Evolutionary conservation across 2,329 filamentous ascomycete genomes (phyloP).

Genomic region (Decorospora gaudefroyi): DNA sequence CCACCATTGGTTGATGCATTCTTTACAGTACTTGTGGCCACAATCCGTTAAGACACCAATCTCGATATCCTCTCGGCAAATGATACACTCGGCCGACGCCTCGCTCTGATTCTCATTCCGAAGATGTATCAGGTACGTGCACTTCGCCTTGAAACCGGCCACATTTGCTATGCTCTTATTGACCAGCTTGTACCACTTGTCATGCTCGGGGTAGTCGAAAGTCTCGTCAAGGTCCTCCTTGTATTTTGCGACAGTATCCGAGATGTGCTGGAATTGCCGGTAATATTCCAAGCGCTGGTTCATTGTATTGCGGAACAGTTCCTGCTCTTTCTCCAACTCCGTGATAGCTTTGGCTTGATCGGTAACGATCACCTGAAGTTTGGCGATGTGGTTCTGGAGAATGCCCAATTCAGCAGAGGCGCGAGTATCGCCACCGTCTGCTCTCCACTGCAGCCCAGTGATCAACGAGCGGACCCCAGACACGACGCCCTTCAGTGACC

Average conservation of each 20-base stretch:
- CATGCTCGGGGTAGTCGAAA: slow-evolving; percentile 57
- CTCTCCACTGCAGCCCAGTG: slow-evolving; percentile 63
- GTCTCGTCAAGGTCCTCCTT: slow-evolving; percentile 65
- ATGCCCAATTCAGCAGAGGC: slow-evolving; percentile 67
- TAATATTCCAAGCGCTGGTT: slow-evolving; percentile 90
- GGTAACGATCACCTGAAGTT: slow-evolving; percentile 59
- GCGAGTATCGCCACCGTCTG: slow-evolving; percentile 58
- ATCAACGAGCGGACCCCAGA: slow-evolving; percentile 69
- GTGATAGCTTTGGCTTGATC: slow-evolving; percentile 58
- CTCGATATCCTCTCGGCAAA: slow-evolving; percentile 78
- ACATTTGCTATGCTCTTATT: slow-evolving; percentile 62
- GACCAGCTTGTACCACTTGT: slow-evolving; percentile 53
- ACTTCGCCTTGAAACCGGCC: slow-evolving; percentile 68
- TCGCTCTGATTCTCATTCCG: slow-evolving; percentile 65
- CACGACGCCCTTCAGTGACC: slow-evolving; percentile 72
- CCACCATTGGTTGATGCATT: slow-evolving; percentile 83
- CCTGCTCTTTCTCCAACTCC: slow-evolving; percentile 69
- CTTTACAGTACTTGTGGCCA: slow-evolving; percentile 84
- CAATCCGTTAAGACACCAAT: slow-evolving; percentile 83
- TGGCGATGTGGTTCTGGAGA: slow-evolving; percentile 64
- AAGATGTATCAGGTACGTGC: slow-evolving; percentile 71
- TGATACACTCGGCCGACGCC: slow-evolving; percentile 70
- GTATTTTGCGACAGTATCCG: slow-evolving; percentile 79
- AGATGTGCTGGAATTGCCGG: slow-evolving; percentile 85
- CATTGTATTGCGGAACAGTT: slow-evolving; percentile 76